Base-by-base conservation (phyloP, 345 rosid genomes). In the Lepidium sativum region DNA sequence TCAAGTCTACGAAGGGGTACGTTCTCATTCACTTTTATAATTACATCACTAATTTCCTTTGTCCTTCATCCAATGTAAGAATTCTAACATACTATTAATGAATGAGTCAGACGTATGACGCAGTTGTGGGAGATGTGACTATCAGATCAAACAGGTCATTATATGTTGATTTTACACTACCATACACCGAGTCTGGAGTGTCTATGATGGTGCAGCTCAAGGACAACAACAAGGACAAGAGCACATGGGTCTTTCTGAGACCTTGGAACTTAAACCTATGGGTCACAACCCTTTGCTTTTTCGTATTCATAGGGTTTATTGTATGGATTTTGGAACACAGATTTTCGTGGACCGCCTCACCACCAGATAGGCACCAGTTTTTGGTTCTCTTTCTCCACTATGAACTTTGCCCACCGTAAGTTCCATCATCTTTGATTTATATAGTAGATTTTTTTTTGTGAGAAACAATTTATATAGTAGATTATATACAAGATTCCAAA, bases 281-380 rank as follows among this genome's bases (percentile, higher is more conserved):
- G 98, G 57, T 80, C n/a, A 66, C 83, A 3, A 83, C 65, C 1
- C 65, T 47, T 34, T 50, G 82, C 41, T 86, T 82, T 50, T 86
- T 84, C 33, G 17, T 88, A 1, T 68, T 74, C 62, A 82, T 83
- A 16, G 95, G 86, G 6, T 80, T 81, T 6, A 75, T 77, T 0
- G 77, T 92, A 9, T 89, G 96, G 98, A 59, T 80, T 12, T 83
- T 92, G 15, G 91, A 89, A 86, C 49, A 69, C 72, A 34, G 96
- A 86, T 29, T 92, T 89, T 12, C 70, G 72, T 44, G 83, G 81
- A 13, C 66, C 79, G 1, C 74, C 74, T 62, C 50, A 53, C 15
- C 60, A 73, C 31, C 77, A 73, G 40, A 64, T 73, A 2, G 78
- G 78, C 6, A 74, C 74, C 0, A 74, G 60, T 43, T 49, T 74